Base-by-base conservation (phyloP, 2,329 filamentous ascomycete species). In the Macrophomina pseudophaseolina region DNA sequence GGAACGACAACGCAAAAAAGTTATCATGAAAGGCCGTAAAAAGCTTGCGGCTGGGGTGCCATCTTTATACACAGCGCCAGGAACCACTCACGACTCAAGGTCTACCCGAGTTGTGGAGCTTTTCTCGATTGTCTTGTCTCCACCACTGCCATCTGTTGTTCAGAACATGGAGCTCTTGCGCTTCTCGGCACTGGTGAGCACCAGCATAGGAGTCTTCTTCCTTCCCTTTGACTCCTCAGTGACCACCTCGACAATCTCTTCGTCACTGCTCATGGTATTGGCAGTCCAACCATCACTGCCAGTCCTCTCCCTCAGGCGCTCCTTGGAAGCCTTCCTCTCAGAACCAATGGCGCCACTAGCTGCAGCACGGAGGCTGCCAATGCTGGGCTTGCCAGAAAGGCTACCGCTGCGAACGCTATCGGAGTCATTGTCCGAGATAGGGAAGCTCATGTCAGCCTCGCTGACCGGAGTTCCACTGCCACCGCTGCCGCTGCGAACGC, bases 401-500 rank as follows among this genome's bases (percentile, higher is more conserved):
- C 91, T 96, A 71, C 91, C 90, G 69, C 92, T 94, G 78, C 91
- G 92, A 76, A 91, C 91, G 70, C 79, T 76, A 70, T 75, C 76
- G 65, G 77, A 79, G 68, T 80, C 78, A 66, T 95, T 92, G 74
- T 94, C 92, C 44, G 87, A 86, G 12, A 90, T 86, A 9, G 90
- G 89, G 70, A 91, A 90, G 66, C 88, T 83, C 72, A 86, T 85
- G 64, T 88, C 87, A 69, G 86, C 89, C 82, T 98, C 95, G 64
- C 93, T 97, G 66, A 94, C 91, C 12, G 95, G 94, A 74, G 92
- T 96, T 81, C 93, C 92, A 79, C 90, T 94, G 68, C 92, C 92
- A 68, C 83, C 83, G 69, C 83, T 83, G 77, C 89, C 90, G 69
- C 88, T 85, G 69, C 90, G 91, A 67, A 86, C 84, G 68, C 82